Percentiles rank a stretch among this genome's conserved stretches.
Conservation (phyloP, 2,329 filamentous ascomycete genomes). For the Penicillium polonicum region DNA sequence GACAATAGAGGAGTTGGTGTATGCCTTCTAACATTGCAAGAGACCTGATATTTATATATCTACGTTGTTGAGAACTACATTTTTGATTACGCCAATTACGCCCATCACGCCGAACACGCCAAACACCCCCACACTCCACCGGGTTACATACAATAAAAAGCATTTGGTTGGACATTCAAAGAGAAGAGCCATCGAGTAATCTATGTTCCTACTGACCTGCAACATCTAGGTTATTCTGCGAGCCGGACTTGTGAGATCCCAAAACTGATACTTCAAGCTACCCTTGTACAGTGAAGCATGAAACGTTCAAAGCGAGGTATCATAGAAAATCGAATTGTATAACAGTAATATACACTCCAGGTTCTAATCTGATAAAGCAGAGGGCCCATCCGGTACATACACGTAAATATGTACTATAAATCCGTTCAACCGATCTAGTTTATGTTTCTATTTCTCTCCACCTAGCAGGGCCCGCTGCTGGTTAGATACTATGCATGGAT, state of each 20-base stretch:
- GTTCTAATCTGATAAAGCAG: background rate
- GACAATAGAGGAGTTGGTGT: no score
- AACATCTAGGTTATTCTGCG: background rate
- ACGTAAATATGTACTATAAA: background rate
- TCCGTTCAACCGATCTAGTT: background rate
- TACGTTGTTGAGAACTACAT: no score
- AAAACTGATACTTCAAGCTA: background rate
- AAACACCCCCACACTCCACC: no score
- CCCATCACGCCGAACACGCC: no score
- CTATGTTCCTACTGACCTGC: background rate
- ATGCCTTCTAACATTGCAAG: no score
- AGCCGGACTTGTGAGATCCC: background rate
- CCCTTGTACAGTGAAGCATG: background rate
- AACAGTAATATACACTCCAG: background rate
- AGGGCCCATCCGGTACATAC: background rate
- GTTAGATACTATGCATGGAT: background rate
- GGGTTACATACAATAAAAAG: no score
- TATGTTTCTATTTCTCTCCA: background rate
- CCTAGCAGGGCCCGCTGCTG: background rate
- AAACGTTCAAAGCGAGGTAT: background rate
- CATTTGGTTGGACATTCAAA: background rate
- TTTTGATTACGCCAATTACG: no score
- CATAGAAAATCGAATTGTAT: background rate
- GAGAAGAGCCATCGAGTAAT: background rate
- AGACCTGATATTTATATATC: no score